Percentiles rank a stretch among this genome's conserved stretches.
These are phyloP conservation scores for Ascoidea tarda DNA, from an alignment of 805 yeast species.

Conservation along the genomic window DNA sequence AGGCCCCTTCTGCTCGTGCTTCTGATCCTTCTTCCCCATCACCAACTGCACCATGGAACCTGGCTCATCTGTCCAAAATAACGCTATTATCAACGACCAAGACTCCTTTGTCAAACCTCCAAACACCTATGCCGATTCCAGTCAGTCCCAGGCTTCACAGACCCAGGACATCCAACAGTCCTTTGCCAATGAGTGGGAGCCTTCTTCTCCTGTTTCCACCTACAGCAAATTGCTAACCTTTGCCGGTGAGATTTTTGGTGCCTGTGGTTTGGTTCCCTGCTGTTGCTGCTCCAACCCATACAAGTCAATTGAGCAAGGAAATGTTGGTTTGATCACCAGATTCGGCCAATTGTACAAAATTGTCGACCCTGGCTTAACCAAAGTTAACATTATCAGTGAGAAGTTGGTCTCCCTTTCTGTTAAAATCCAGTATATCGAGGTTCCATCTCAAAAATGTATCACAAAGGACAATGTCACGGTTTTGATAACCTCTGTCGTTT, in stretches of 20 bases:
- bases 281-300: constrained; percentile 45
- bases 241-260: constrained; percentile 35
- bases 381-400: constrained; percentile 55
- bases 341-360: constrained; percentile 53
- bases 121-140: not conserved
- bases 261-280: constrained; percentile 41
- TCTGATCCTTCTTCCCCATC: no score
- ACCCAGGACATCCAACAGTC: not conserved
- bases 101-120: not conserved
- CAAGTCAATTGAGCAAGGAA: constrained; percentile 46
- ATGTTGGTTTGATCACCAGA: constrained; percentile 51
- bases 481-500: constrained; percentile 48
- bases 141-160: not conserved
- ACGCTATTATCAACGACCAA: not conserved
- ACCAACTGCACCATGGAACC: no score
- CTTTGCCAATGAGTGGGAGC: not conserved
- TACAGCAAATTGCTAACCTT: constrained; percentile 26
- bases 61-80: no score
- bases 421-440: constrained; percentile 44
- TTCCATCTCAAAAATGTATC: constrained; percentile 55
- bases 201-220: constrained; percentile 13
- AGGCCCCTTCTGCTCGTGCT: no score
- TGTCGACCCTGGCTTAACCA: constrained; percentile 55
- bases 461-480: constrained; percentile 60
- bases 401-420: constrained; percentile 34